Evolutionary conservation across 1,139 yeast genomes (phyloP).

Genomic region (Debaryomycetaceae sp.): DNA sequence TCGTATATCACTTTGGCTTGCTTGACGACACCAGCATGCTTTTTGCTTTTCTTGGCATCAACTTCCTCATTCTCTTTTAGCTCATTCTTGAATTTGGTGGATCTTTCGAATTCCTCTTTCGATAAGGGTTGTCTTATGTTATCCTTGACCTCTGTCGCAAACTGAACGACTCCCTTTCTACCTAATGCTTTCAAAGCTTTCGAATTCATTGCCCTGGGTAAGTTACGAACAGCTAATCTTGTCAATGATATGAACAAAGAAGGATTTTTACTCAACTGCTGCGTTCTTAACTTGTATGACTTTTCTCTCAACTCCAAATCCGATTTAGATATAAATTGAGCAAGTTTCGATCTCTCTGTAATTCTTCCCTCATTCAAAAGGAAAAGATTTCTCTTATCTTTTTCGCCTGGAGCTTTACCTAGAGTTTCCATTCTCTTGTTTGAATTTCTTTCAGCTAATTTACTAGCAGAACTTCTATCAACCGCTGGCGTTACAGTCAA

Average conservation of each 20-base stretch:
- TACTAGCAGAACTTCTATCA: constrained; percentile 80
- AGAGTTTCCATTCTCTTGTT: constrained; percentile 67
- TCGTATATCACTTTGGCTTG: constrained; percentile 94
- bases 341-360: constrained; percentile 74
- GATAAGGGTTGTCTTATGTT: constrained; percentile 78
- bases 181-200: constrained; percentile 88
- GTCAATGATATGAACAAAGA: constrained; percentile 86
- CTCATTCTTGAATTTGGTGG: constrained; percentile 59
- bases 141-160: constrained; percentile 86
- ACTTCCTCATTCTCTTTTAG: constrained; percentile 29
- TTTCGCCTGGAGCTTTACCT: constrained; percentile 78
- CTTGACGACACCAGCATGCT: constrained; percentile 82
- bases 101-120: constrained; percentile 83
- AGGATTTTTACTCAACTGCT: constrained; percentile 88
- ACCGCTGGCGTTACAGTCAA: constrained; percentile 81
- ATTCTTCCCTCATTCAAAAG: constrained; percentile 93
- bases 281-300: constrained; percentile 80
- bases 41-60: constrained; percentile 55
- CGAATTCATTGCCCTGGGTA: constrained; percentile 89
- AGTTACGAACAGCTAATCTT: constrained; percentile 87
- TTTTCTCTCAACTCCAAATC: constrained; percentile 89
- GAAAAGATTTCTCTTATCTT: constrained; percentile 81
- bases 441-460: constrained; percentile 70
- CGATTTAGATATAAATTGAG: constrained; percentile 59
- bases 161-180: constrained; percentile 90